phyloP scores from a whole-genome alignment of 352 stramenopile species.

The Phytophthora boehmeriae region DNA sequence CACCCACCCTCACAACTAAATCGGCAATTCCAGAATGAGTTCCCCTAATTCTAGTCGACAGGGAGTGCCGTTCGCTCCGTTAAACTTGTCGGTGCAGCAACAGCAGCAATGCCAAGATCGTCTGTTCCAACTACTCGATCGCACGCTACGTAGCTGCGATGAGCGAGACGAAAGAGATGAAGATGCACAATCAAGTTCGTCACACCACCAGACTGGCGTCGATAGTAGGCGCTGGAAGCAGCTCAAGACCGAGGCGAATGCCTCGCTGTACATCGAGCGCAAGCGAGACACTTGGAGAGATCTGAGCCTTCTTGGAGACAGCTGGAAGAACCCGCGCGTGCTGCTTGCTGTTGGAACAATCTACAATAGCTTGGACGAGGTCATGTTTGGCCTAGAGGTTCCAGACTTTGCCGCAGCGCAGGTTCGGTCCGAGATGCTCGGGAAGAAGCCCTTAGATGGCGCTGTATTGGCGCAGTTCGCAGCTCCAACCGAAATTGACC shows the following conservation, averaged over 20 bases:
- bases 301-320: slow-evolving; percentile 24
- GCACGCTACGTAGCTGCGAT: slow-evolving; percentile 32
- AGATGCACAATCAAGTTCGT: slow-evolving; percentile 8
- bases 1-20: slow-evolving; percentile 16
- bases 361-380: slow-evolving; percentile 23
- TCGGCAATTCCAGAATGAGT: slow-evolving; percentile 1
- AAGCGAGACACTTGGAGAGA: slow-evolving; percentile 25
- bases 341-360: slow-evolving; percentile 31
- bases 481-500: slow-evolving; percentile 33
- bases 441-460: slow-evolving; percentile 25
- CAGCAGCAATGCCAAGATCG: slow-evolving; percentile 33
- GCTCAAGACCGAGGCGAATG: slow-evolving; percentile 30
- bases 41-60: slow-evolving; percentile 10
- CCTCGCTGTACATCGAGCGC: slow-evolving; percentile 36
- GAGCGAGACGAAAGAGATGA: slow-evolving; percentile 24
- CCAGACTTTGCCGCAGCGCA: slow-evolving; percentile 23
- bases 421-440: slow-evolving; percentile 33
- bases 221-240: slow-evolving; percentile 39
- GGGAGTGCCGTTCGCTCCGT: slow-evolving; percentile 19
- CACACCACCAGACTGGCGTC: slow-evolving; percentile 23
- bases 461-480: slow-evolving; percentile 40
- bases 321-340: slow-evolving; percentile 34
- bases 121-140: slow-evolving; percentile 34
- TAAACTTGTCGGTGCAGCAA: slow-evolving; percentile 27
- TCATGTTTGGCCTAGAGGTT: slow-evolving; percentile 38